Evolutionary conservation across 805 yeast species (phyloP).

Genomic region (Starmera caribaea): DNA sequence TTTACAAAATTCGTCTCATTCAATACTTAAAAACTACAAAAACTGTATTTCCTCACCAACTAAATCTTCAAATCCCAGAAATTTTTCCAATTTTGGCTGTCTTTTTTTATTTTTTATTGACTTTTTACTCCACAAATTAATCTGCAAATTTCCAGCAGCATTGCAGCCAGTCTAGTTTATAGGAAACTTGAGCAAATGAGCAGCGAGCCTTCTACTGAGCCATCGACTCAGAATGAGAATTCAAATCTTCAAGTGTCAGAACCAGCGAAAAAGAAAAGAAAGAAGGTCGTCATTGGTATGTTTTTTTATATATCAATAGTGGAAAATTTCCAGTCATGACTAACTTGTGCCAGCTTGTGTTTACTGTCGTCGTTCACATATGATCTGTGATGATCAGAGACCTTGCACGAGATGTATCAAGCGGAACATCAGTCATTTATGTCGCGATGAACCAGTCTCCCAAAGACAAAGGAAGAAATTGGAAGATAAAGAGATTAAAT

Average conservation of each 20-base stretch:
- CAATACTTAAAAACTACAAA: no score
- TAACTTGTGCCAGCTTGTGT: conserved; percentile 53
- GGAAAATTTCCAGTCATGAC: not conserved
- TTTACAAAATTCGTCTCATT: no score
- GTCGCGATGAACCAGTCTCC: conserved; percentile 29
- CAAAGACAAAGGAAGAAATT: conserved; percentile 14
- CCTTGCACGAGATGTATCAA: conserved; percentile 80
- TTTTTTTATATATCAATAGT: conserved; percentile 1
- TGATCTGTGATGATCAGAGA: conserved; percentile 78
- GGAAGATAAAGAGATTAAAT: conserved; percentile 2
- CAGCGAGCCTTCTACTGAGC: not conserved
- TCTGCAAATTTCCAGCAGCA: not conserved
- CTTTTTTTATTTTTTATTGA: no score
- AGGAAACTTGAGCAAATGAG: not conserved
- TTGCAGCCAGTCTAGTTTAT: no score
- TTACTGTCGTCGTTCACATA: conserved; percentile 86
- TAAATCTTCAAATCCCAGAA: no score
- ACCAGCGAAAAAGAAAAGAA: conserved; percentile 7
- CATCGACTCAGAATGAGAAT: no score
- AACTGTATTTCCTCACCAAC: no score
- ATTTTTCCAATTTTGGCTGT: no score
- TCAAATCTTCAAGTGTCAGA: no score
- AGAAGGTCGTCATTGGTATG: conserved; percentile 16
- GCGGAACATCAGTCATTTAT: conserved; percentile 80
- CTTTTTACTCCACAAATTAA: no score